phyloP scores from a whole-genome alignment of 495 filamentous ascomycete genomes.

The Penicillium atrosanguineum region DNA sequence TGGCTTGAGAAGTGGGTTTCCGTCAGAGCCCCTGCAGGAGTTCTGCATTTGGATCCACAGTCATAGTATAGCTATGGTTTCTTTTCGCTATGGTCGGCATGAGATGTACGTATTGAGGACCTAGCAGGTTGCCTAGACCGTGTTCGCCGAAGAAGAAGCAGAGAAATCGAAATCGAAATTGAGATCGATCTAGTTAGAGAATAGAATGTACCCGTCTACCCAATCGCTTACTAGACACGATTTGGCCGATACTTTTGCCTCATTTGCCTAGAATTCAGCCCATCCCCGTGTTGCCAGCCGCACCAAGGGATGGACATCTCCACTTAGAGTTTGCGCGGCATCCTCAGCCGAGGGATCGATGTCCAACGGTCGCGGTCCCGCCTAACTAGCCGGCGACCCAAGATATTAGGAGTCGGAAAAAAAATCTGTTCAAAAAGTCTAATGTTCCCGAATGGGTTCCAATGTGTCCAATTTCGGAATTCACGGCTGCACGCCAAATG shows the following conservation, averaged over 20 bases:
- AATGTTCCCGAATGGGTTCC: neutral
- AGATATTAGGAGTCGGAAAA: too few species aligned
- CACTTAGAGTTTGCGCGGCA: neutral
- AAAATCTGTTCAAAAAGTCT: too few species aligned
- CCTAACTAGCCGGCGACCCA: neutral
- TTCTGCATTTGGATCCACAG: neutral
- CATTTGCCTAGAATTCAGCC: neutral
- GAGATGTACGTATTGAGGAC: too few species aligned
- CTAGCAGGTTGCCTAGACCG: too few species aligned
- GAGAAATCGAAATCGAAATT: too few species aligned
- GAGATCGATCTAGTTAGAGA: neutral
- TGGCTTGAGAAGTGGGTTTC: neutral
- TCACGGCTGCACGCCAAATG: neutral
- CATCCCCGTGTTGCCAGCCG: neutral
- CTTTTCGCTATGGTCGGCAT: too few species aligned
- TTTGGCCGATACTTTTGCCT: neutral
- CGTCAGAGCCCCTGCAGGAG: neutral
- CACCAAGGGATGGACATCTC: neutral
- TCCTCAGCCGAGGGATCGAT: neutral
- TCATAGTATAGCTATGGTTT: neutral
- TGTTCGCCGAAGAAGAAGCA: too few species aligned
- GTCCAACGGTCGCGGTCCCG: neutral
- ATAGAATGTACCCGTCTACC: too few species aligned
- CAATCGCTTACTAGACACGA: neutral
- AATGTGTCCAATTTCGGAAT: too few species aligned